phyloP scores from a whole-genome alignment of 495 filamentous ascomycete species.

The Daldinia loculata region DNA sequence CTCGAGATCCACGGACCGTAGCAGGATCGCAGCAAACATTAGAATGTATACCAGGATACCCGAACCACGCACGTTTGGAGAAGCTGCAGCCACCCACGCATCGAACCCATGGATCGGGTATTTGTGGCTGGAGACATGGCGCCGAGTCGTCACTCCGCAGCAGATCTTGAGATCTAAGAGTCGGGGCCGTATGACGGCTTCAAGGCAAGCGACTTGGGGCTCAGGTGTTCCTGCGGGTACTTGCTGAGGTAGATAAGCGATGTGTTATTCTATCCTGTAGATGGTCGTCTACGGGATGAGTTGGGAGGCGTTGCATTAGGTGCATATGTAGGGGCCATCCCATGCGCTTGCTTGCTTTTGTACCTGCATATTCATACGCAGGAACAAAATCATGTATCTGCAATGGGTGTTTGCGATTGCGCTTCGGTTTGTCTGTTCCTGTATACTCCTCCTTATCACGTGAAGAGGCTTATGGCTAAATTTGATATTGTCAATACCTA shows the following conservation, averaged over 20 bases:
- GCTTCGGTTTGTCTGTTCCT: background rate
- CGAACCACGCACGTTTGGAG: background rate
- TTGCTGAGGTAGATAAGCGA: background rate
- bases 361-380: background rate
- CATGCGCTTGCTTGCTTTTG: background rate
- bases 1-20: background rate
- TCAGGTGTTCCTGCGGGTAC: background rate
- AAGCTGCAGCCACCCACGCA: background rate
- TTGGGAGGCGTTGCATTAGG: background rate
- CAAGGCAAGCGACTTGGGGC: background rate
- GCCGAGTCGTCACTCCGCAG: background rate
- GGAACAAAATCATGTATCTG: background rate
- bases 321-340: background rate
- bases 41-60: background rate
- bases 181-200: background rate
- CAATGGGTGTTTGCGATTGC: background rate
- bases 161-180: conserved; percentile 5
- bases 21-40: background rate
- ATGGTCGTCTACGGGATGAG: background rate
- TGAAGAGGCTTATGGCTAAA: background rate
- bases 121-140: background rate
- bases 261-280: background rate
- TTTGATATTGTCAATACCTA: background rate
- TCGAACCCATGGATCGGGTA: background rate
- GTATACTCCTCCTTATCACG: background rate